These are phyloP conservation scores for Nemania abortiva DNA, from an alignment of 2,329 filamentous ascomycete genomes.

Conservation along the genomic window DNA sequence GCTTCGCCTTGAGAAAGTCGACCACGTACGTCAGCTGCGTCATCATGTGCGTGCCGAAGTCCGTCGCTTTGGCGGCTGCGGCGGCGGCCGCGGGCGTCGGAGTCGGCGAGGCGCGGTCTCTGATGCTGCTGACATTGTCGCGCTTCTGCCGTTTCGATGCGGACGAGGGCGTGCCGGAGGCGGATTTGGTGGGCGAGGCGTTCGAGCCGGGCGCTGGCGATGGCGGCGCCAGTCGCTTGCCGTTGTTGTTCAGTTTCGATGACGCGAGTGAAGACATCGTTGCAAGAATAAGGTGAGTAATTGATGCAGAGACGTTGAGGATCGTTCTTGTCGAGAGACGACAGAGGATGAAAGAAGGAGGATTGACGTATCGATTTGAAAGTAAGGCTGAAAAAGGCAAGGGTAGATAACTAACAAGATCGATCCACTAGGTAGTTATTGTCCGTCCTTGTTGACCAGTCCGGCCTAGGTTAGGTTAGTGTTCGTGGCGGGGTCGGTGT, in stretches of 20 bases:
- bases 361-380: conserved; percentile 23
- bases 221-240: conserved; percentile 66
- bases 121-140: conserved; percentile 52
- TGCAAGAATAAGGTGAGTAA: conserved; percentile 57
- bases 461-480: not conserved
- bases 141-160: conserved; percentile 69
- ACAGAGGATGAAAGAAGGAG: conserved; percentile 39
- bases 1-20: conserved; percentile 81
- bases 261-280: conserved; percentile 72
- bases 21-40: conserved; percentile 91
- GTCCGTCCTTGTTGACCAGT: not conserved
- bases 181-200: conserved; percentile 62
- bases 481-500: too few species aligned
- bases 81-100: conserved; percentile 52
- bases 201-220: conserved; percentile 70
- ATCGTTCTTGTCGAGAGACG: conserved; percentile 39
- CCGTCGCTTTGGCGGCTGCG: conserved; percentile 68
- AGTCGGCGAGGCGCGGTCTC: conserved; percentile 44
- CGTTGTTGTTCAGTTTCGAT: conserved; percentile 67
- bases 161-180: conserved; percentile 44
- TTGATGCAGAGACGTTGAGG: conserved; percentile 16
- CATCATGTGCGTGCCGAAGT: conserved; percentile 82
- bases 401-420: not conserved
- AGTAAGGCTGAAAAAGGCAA: conserved; percentile 25
- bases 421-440: too few species aligned